Conservation (phyloP, 2,329 filamentous ascomycete species). For the Fusarium algeriense region DNA sequence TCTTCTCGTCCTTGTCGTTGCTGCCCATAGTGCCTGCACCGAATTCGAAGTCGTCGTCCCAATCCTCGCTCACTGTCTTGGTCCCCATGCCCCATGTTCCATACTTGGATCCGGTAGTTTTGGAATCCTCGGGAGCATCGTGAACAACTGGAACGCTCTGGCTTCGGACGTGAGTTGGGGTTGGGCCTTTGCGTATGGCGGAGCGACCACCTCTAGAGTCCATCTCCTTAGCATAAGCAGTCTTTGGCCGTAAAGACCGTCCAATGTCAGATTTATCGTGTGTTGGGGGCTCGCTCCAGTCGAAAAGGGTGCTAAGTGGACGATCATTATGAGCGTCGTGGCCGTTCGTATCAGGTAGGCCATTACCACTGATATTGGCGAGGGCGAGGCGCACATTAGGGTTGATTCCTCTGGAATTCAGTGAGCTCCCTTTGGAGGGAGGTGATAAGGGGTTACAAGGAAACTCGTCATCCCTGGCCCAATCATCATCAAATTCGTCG, state of each 20-base stretch:
- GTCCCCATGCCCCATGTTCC: conserved; percentile 85
- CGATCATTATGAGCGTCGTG: conserved; percentile 54
- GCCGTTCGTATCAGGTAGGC: conserved; percentile 50
- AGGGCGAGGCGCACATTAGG: conserved; percentile 67
- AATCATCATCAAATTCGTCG: conserved; percentile 73
- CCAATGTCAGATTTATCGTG: conserved; percentile 72
- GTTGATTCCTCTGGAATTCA: conserved; percentile 66
- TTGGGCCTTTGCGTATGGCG: conserved; percentile 75
- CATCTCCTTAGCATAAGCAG: conserved; percentile 79
- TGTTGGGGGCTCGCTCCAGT: conserved; percentile 77
- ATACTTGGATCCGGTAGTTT: conserved; percentile 73
- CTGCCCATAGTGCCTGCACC: conserved; percentile 59
- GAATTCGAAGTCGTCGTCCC: conserved; percentile 92
- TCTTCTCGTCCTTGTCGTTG: conserved; percentile 52
- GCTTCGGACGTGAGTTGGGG: conserved; percentile 78
- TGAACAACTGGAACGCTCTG: conserved; percentile 83
- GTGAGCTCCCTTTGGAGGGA: conserved; percentile 62
- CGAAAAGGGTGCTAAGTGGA: conserved; percentile 78
- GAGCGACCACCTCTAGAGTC: conserved; percentile 78
- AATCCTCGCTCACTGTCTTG: conserved; percentile 85
- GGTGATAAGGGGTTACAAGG: conserved; percentile 70
- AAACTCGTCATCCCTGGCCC: conserved; percentile 67
- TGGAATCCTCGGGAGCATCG: conserved; percentile 69
- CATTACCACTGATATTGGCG: conserved; percentile 64
- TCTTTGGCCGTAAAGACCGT: conserved; percentile 74